These are phyloP conservation scores for Pseudopithomyces chartarum DNA, from an alignment of 2,329 filamentous ascomycete species.

Conservation along the genomic window DNA sequence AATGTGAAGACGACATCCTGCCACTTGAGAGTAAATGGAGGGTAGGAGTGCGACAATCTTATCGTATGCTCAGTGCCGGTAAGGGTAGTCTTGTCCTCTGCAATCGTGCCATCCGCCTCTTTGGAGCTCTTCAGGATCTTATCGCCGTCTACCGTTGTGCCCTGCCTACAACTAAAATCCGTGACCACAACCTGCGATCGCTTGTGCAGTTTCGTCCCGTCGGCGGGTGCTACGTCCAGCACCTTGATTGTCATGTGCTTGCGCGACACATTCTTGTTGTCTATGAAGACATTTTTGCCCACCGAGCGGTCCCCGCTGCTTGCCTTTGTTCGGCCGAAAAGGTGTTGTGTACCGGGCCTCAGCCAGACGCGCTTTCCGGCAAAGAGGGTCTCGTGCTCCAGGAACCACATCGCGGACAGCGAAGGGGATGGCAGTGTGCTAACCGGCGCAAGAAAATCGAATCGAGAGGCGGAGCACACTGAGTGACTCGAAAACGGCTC, in stretches of 20 bases:
- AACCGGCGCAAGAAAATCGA: background rate
- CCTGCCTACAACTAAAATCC: constrained; percentile 80
- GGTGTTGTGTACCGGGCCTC: constrained; percentile 80
- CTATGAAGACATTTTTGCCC: constrained; percentile 60
- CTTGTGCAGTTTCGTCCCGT: constrained; percentile 67
- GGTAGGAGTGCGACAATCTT: constrained; percentile 71
- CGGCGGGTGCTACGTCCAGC: constrained; percentile 65
- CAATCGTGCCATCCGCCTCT: constrained; percentile 40
- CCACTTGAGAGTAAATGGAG: constrained; percentile 76
- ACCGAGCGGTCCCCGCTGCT: constrained; percentile 51
- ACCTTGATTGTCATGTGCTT: constrained; percentile 84
- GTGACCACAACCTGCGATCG: constrained; percentile 74
- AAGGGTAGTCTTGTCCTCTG: constrained; percentile 30
- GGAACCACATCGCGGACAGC: constrained; percentile 54
- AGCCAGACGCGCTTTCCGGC: constrained; percentile 76
- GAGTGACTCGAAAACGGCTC: background rate
- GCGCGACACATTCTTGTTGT: constrained; percentile 82
- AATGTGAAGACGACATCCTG: constrained; percentile 80
- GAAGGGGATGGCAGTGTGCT: background rate
- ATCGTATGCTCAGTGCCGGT: constrained; percentile 62
- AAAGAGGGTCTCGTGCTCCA: constrained; percentile 62
- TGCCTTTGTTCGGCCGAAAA: constrained; percentile 80
- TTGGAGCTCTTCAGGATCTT: constrained; percentile 66
- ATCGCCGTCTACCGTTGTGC: constrained; percentile 76
- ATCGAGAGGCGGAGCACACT: background rate